Base-by-base conservation (phyloP, 257 asterid species). In the Plantago major region DNA sequence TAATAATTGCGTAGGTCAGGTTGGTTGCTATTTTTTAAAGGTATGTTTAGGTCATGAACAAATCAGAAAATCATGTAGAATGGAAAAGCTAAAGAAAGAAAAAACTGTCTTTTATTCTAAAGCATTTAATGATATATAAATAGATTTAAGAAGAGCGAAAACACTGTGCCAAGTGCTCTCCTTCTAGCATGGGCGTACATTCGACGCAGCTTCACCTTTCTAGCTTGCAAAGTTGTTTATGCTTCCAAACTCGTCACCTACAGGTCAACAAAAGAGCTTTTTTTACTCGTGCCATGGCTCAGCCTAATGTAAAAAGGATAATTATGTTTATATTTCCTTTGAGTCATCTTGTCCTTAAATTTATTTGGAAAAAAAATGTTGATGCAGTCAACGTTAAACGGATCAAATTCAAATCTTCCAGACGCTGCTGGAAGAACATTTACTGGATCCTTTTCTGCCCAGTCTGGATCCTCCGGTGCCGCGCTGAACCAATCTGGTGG, bases 331-430 rank as follows among this genome's bases (percentile, higher is more conserved):
- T 56, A 15, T 57, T 64, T 14, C 38, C 49, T 69, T 63, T 64
- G 46, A 55, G 51, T 57, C 54, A 65, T 62, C 14, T 9, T 30
- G 16, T 46, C 42, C 37, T 55, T 44, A 55, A 60, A 50, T 62
- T 62, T 53, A 67, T 60, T 14, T 62, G 66, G 71, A 62, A 67
- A 57, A 67, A 63, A 70, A 60, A 30, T 50, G 52, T 65, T 64
- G 69, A 56, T 78, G 70, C 84, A 87, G 95, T 81, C 94, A 40
- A 74, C 86, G 46, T 57, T 85, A 74, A 90, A 77, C 49, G 90
- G 88, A 53, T 87, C 95, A 63, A 82, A 83, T 77, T 78, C 97
- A 67, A 90, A 84, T 73, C 77, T 75, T 74, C 71, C 84, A 30
- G 97, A 90, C 60, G 68, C 71, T 63, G 60, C 78, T 45, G 95